Evolutionary conservation across 495 filamentous ascomycete genomes (phyloP).

Genomic region (Neurospora sp.): DNA sequence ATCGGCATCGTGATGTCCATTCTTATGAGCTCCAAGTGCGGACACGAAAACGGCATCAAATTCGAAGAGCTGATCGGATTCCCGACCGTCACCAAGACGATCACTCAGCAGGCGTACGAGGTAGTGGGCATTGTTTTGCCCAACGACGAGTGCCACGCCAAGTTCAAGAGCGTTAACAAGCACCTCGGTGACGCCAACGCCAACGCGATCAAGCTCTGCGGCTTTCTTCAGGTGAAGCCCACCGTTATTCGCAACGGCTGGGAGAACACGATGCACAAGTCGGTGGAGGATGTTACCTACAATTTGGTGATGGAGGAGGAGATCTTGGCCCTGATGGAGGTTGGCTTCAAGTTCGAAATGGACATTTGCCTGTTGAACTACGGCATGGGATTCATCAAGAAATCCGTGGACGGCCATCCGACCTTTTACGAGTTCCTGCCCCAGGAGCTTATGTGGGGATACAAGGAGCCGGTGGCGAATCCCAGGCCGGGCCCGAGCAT

Average conservation of each 20-base stretch:
- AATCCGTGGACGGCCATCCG: slow-evolving; percentile 46
- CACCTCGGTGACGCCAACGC: slow-evolving; percentile 11
- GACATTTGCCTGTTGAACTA: slow-evolving; percentile 52
- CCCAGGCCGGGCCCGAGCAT: slow-evolving; percentile 27
- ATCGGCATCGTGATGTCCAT: slow-evolving; percentile 8
- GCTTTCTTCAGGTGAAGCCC: slow-evolving; percentile 26
- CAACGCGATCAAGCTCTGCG: slow-evolving; percentile 15
- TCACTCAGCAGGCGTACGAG: slow-evolving; percentile 24
- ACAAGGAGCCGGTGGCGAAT: slow-evolving; percentile 44
- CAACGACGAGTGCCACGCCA: slow-evolving; percentile 6
- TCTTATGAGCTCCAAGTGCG: slow-evolving; percentile 3
- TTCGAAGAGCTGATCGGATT: background rate
- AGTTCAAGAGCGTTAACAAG: slow-evolving; percentile 12
- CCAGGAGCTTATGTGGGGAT: slow-evolving; percentile 63
- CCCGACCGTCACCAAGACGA: slow-evolving; percentile 4
- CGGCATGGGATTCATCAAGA: slow-evolving; percentile 48
- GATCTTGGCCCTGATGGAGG: slow-evolving; percentile 49
- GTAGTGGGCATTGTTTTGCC: slow-evolving; percentile 21
- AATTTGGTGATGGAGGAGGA: slow-evolving; percentile 25
- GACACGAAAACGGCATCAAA: background rate
- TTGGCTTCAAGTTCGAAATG: slow-evolving; percentile 68
- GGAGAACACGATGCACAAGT: slow-evolving; percentile 17
- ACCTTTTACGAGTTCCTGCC: slow-evolving; percentile 53
- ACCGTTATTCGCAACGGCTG: slow-evolving; percentile 28
- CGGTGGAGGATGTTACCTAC: slow-evolving; percentile 8